Percentiles rank a stretch among this genome's conserved stretches.
phyloP scores from a whole-genome alignment of 306 rosid species.

The Arachis stenosperma region DNA sequence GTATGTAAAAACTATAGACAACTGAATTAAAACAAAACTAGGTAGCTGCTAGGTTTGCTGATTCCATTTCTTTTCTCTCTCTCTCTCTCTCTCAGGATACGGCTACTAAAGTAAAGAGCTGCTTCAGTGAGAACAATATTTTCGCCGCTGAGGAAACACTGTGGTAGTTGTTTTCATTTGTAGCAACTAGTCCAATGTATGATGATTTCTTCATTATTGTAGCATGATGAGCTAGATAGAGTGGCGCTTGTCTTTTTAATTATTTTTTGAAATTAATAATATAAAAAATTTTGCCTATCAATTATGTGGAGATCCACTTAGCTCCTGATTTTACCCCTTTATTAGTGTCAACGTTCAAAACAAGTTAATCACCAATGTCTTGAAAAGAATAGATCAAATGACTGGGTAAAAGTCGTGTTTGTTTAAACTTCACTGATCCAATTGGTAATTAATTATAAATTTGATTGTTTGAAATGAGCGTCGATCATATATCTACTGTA shows the following conservation, averaged over 20 bases:
- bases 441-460: too few relatives aligned
- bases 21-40: background rate
- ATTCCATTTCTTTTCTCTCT: too few relatives aligned
- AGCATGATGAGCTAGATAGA: conserved; percentile 31
- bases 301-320: background rate
- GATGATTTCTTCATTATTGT: conserved; percentile 9
- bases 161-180: conserved; percentile 28
- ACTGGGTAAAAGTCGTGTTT: too few relatives aligned
- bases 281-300: conserved; percentile 15
- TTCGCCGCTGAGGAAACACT: conserved; percentile 13
- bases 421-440: too few relatives aligned
- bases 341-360: too few relatives aligned
- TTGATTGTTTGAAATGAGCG: too few relatives aligned
- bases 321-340: too few relatives aligned
- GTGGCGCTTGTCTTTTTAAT: background rate
- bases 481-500: too few relatives aligned
- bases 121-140: background rate
- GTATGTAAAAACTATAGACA: conserved; percentile 42
- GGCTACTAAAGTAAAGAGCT: conserved; percentile 47
- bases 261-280: conserved; percentile 16
- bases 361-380: too few relatives aligned
- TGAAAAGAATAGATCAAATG: too few relatives aligned
- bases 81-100: conserved; percentile 53
- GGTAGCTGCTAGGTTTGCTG: background rate
- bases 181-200: conserved; percentile 21